These are phyloP conservation scores for Aspergillus amoenus DNA, from an alignment of 2,329 filamentous ascomycete species.

Conservation along the genomic window DNA sequence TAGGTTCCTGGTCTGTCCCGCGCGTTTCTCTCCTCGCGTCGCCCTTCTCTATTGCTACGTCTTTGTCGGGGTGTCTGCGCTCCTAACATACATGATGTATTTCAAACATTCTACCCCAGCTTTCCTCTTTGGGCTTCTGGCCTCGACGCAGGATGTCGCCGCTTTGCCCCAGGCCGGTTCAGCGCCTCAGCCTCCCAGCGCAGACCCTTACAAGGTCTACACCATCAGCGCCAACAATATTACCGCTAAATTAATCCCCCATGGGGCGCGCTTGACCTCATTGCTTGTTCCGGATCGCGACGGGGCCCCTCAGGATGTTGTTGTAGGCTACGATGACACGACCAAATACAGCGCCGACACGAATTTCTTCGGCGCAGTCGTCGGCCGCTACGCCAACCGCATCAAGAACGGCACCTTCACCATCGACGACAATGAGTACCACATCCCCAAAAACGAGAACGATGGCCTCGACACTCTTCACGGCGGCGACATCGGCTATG, in stretches of 20 bases:
- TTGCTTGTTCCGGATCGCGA: slow-evolving; percentile 52
- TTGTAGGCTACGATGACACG: slow-evolving; percentile 52
- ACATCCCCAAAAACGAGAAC: slow-evolving; percentile 54
- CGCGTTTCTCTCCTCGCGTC: slow-evolving; percentile 29
- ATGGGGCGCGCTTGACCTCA: slow-evolving; percentile 49
- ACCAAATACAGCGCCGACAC: slow-evolving; percentile 47
- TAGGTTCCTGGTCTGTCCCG: slow-evolving; percentile 28
- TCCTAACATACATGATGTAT: slow-evolving; percentile 38
- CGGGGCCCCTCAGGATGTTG: slow-evolving; percentile 50
- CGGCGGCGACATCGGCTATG: slow-evolving; percentile 49
- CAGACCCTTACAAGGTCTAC: slow-evolving; percentile 42
- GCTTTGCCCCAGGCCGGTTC: slow-evolving; percentile 6
- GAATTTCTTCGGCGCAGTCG: slow-evolving; percentile 49
- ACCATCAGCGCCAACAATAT: slow-evolving; percentile 49
- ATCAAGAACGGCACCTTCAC: slow-evolving; percentile 58
- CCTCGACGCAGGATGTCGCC: slow-evolving; percentile 22
- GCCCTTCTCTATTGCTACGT: slow-evolving; percentile 30
- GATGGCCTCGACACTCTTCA: slow-evolving; percentile 53
- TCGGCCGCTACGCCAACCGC: slow-evolving; percentile 55
- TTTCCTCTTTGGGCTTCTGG: slow-evolving; percentile 34
- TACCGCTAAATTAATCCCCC: slow-evolving; percentile 49
- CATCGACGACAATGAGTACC: slow-evolving; percentile 47
- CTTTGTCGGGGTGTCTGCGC: slow-evolving; percentile 27
- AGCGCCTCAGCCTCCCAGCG: background rate
- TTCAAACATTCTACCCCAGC: slow-evolving; percentile 33